A percentile compares a stretch with the other conserved stretches of the same genome.
phyloP scores from a whole-genome alignment of 1,284 basidiomycete genomes.

The Macrocystidia cucumis region DNA sequence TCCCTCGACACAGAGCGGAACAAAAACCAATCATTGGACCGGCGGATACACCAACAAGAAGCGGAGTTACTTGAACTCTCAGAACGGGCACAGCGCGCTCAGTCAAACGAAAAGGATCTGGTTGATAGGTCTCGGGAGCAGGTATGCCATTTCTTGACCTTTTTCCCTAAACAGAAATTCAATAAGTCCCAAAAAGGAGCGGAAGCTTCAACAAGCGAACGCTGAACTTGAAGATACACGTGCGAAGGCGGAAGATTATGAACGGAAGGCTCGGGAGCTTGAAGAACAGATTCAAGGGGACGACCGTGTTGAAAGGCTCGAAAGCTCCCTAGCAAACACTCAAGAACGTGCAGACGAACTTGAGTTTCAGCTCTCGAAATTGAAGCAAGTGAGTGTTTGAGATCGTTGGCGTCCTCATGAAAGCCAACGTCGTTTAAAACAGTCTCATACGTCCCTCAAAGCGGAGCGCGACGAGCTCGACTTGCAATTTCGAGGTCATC shows the following conservation, averaged over 20 bases:
- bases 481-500: slow-evolving; percentile 30
- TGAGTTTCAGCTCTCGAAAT: slow-evolving; percentile 69
- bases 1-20: slow-evolving; percentile 35
- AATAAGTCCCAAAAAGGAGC: slow-evolving; percentile 45
- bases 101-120: slow-evolving; percentile 44
- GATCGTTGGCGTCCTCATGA: neutral
- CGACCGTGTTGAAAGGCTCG: slow-evolving; percentile 67
- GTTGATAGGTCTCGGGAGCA: slow-evolving; percentile 54
- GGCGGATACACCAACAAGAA: slow-evolving; percentile 33
- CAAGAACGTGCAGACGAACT: slow-evolving; percentile 76
- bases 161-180: slow-evolving; percentile 5
- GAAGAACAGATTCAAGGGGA: slow-evolving; percentile 77
- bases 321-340: slow-evolving; percentile 63
- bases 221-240: slow-evolving; percentile 46
- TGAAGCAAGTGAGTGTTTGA: slow-evolving; percentile 52
- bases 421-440: slow-evolving; percentile 22
- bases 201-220: slow-evolving; percentile 56
- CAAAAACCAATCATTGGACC: slow-evolving; percentile 29
- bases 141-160: slow-evolving; percentile 26
- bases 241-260: slow-evolving; percentile 42
- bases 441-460: slow-evolving; percentile 50
- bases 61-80: slow-evolving; percentile 23
- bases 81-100: slow-evolving; percentile 31
- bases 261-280: slow-evolving; percentile 56
- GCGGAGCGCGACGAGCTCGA: slow-evolving; percentile 51